A percentile compares a stretch with the other conserved stretches of the same genome.
These are phyloP conservation scores for Umbelopsis sp. DNA, from an alignment of 192 early-diverging fungal species.

Conservation along the genomic window DNA sequence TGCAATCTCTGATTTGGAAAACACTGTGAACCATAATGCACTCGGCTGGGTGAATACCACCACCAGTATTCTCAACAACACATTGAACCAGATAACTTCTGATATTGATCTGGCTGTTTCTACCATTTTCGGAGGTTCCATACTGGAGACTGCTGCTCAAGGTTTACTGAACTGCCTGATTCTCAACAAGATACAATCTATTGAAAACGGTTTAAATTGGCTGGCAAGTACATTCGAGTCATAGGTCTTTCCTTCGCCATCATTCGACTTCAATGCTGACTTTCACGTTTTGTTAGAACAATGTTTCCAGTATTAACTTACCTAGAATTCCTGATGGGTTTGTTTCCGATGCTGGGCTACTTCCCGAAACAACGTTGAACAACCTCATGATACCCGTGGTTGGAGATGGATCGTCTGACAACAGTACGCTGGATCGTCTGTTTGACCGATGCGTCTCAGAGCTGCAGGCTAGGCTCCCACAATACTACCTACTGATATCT, in stretches of 20 bases:
- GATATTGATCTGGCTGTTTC: constrained; percentile 16
- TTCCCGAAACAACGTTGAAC: neutral
- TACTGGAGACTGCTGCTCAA: constrained; percentile 31
- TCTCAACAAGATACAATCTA: constrained; percentile 30
- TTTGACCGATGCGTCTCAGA: neutral
- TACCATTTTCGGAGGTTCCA: constrained; percentile 28
- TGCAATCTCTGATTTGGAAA: constrained; percentile 27
- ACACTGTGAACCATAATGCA: constrained; percentile 23
- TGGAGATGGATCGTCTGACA: neutral
- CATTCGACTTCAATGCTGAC: too few species aligned
- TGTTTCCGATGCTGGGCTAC: neutral
- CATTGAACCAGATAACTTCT: constrained; percentile 19
- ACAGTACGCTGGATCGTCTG: constrained; percentile 7
- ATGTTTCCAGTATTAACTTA: neutral
- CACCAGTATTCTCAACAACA: constrained; percentile 28
- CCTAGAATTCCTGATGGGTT: neutral
- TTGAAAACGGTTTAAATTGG: constrained; percentile 39
- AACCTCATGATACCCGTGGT: neutral
- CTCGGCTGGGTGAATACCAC: constrained; percentile 27
- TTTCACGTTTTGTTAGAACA: neutral
- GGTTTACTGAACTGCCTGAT: constrained; percentile 31
- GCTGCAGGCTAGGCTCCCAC: neutral
- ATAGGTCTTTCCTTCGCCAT: neutral
- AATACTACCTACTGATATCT: neutral
- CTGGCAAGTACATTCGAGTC: constrained; percentile 27